phyloP scores from a whole-genome alignment of 2,329 filamentous ascomycete species.

The Arthrobotrys sinensis region DNA sequence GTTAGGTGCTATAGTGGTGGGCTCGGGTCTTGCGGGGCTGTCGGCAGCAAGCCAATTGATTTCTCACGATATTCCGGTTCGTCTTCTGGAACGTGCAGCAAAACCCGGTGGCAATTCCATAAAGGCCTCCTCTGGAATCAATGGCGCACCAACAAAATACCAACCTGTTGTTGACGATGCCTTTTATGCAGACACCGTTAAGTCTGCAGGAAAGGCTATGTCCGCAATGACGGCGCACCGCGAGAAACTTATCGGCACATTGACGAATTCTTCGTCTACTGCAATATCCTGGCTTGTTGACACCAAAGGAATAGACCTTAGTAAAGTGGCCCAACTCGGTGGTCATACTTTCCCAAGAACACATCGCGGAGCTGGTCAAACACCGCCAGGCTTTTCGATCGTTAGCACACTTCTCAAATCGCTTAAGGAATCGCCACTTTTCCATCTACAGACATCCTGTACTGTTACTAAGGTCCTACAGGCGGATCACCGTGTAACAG shows the following conservation, averaged over 20 bases:
- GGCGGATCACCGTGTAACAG: slow-evolving; percentile 68
- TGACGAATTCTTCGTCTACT: slow-evolving; percentile 70
- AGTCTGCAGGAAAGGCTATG: slow-evolving; percentile 71
- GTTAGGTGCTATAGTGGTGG: slow-evolving; percentile 73
- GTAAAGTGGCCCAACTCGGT: slow-evolving; percentile 74
- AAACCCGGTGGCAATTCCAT: slow-evolving; percentile 78
- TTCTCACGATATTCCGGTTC: slow-evolving; percentile 71
- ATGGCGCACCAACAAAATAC: slow-evolving; percentile 74
- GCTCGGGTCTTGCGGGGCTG: slow-evolving; percentile 77
- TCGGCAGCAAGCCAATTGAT: slow-evolving; percentile 75
- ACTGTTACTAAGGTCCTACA: slow-evolving; percentile 72
- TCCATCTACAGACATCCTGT: slow-evolving; percentile 72
- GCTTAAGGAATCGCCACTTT: slow-evolving; percentile 71
- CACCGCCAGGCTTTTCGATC: slow-evolving; percentile 75
- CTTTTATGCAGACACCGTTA: slow-evolving; percentile 74
- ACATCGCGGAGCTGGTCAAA: slow-evolving; percentile 73
- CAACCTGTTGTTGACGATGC: slow-evolving; percentile 69
- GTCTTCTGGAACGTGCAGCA: slow-evolving; percentile 74
- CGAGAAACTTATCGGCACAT: slow-evolving; percentile 70
- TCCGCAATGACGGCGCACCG: slow-evolving; percentile 63
- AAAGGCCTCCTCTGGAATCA: slow-evolving; percentile 78
- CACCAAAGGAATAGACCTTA: slow-evolving; percentile 74
- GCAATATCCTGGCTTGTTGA: slow-evolving; percentile 74
- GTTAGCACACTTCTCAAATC: slow-evolving; percentile 72
- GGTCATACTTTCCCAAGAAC: slow-evolving; percentile 74